Evolutionary conservation across 1,284 basidiomycete species (phyloP).

Genomic region (Tilletiaria anomala): DNA sequence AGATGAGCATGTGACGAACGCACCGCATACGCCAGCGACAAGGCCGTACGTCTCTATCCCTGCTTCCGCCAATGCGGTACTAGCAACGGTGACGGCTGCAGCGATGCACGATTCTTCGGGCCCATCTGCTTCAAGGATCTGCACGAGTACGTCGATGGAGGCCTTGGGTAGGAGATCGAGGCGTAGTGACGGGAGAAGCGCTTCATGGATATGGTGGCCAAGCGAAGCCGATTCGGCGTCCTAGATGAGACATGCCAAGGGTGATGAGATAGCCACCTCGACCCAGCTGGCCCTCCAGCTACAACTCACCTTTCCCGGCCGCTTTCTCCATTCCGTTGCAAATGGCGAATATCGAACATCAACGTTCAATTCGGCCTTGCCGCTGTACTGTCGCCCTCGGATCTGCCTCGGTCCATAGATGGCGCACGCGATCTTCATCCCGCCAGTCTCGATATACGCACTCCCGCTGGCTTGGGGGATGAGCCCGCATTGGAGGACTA

Average conservation of each 20-base stretch:
- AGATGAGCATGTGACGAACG: no score
- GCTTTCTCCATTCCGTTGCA: slow-evolving; percentile 58
- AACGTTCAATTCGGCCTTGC: slow-evolving; percentile 57
- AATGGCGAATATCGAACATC: slow-evolving; percentile 96
- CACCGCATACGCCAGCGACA: slow-evolving; percentile 60
- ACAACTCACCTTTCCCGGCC: slow-evolving; percentile 61
- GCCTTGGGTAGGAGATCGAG: slow-evolving; percentile 86
- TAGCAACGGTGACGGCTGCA: slow-evolving; percentile 64
- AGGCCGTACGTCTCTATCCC: slow-evolving; percentile 75
- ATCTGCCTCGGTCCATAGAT: slow-evolving; percentile 2
- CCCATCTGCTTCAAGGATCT: slow-evolving; percentile 78
- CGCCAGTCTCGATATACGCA: slow-evolving; percentile 2
- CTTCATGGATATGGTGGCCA: slow-evolving; percentile 68
- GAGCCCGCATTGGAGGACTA: slow-evolving; percentile 1
- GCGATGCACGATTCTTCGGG: slow-evolving; percentile 45
- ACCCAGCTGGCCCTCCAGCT: neutral
- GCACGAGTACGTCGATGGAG: slow-evolving; percentile 77
- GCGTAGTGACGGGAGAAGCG: slow-evolving; percentile 67
- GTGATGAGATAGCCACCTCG: neutral
- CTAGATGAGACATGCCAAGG: slow-evolving; percentile 42
- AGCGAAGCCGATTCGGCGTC: slow-evolving; percentile 83
- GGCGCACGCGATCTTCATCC: slow-evolving; percentile 2
- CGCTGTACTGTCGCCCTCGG: slow-evolving; percentile 3
- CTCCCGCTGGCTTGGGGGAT: slow-evolving; percentile 2
- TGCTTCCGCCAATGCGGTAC: slow-evolving; percentile 73